A percentile compares a stretch with the other conserved stretches of the same genome.
These are phyloP conservation scores for Fusarium nisikadoi DNA, from an alignment of 2,329 filamentous ascomycete species.

Conservation along the genomic window DNA sequence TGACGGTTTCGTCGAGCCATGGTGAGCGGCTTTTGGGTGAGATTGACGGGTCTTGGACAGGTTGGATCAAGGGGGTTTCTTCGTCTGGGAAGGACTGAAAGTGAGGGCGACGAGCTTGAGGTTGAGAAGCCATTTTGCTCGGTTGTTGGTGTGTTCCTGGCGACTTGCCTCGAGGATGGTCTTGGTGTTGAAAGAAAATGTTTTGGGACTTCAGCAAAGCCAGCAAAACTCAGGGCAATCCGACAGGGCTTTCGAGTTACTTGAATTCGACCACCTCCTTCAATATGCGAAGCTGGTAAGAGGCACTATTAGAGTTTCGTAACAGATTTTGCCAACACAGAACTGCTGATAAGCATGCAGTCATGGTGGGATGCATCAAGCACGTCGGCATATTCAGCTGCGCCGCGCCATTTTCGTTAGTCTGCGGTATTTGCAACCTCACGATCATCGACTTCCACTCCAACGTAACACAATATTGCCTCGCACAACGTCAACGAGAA, in stretches of 20 bases:
- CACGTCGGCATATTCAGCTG: not conserved
- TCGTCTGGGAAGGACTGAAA: constrained; percentile 26
- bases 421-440: not conserved
- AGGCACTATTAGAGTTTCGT: not conserved
- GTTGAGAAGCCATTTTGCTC: not conserved
- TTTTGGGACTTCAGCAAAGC: not conserved
- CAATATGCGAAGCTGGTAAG: not conserved
- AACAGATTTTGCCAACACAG: not conserved
- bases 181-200: not conserved
- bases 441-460: not conserved
- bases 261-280: not conserved
- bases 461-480: not conserved
- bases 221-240: not conserved
- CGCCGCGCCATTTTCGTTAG: not conserved
- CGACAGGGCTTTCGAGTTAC: not conserved
- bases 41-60: not conserved
- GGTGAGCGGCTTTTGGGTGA: not conserved
- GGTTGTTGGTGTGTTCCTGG: not conserved
- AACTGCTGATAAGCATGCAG: constrained; percentile 3
- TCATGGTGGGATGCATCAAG: not conserved
- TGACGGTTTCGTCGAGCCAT: constrained; percentile 41
- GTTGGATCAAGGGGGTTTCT: constrained; percentile 30
- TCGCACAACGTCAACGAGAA: not conserved
- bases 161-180: not conserved
- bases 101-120: fast-evolving